Base-by-base conservation (phyloP, 2,329 filamentous ascomycete genomes). In the Botryosphaeria agaves region DNA sequence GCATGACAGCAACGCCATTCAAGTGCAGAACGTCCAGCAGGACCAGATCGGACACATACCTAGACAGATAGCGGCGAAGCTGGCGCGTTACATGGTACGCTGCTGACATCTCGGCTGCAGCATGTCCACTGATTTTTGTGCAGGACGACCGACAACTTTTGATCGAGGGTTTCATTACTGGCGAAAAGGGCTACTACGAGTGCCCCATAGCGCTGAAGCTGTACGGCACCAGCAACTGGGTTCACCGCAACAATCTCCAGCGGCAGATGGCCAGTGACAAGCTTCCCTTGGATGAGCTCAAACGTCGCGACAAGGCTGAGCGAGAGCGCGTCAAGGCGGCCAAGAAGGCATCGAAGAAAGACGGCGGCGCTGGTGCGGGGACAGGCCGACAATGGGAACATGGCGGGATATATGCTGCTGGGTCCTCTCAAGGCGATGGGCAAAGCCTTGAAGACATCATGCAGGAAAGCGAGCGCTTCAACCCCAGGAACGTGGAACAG, bases 1-100 rank as follows among this genome's bases (percentile, higher is more conserved):
- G 40, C 80, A 77, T 45, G 80, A 89, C 45, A 38, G 41, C 5
- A 89, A 89, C 52, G 82, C 82, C 0, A 82, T 91, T 34, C 69
- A 72, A 4, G 69, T 91, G 1, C 65, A 79, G 42, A 91, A 89
- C 48, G 79, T 85, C 9, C 66, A 78, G 44, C 67, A 71, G 11
- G 49, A 52, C 5, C 82, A 91, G 43, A 80, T 92, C 41, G 83
- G 83, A 1, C 82, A 92, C 51, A 60, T 92, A 24, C 76, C 79
- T 5, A 62, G 70, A 8, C 60, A 54, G 1, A 45, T 82, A 14
- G 81, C 74, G 1, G 56, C 61, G n/a, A 87, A 79, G 49, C 55
- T 93, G 31, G 72, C 80, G 0, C 68, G 65, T 2, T 83, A 81
- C 45, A 62, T 91, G 46, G 74, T 76, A 50, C 43, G 59, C n/a